Evolutionary conservation across 139 green algal species (phyloP), one percentile per base, ranked within the genome.

Genomic region (Picochlorum costavermella): DNA sequence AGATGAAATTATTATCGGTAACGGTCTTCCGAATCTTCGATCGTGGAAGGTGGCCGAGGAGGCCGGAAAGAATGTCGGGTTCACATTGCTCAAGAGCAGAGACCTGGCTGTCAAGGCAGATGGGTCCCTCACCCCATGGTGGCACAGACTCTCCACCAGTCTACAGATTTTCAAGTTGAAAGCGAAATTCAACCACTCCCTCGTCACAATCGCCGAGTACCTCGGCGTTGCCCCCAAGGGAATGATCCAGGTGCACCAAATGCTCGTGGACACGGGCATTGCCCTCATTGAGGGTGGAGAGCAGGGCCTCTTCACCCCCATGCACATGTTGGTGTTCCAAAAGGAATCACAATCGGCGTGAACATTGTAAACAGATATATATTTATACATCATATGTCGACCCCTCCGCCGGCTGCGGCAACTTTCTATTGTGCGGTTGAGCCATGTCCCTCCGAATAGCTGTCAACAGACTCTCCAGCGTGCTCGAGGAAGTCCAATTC

Each of bases 1-100:
- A 3, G 92, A 98, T 56, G 87, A 92, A 53, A 98, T 99, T 82
- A 93, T 95, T 76, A 92, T 90, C 67, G 94, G 92, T 65, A 98
- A 99, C 66, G 92, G 90, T 8, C 82, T 99, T 63, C 94, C 94
- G 20, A 87, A 96, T 56, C 90, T 98, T 84, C 75, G 88, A 43
- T 92, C 84, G 0, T 92, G 80, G 65, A 79, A 78, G 67, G 55
- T 97, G 74, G 84, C 82, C 4, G 86, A 95, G 72, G 70, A 90
- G 13, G 94, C 90, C 0, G 92, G 86, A 28, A 88, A 89, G 75
- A 60, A 58, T 10, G 84, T 81, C 1, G 86, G 90, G 31, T 94
- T 95, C 70, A 61, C 81, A 57, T 65, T 90, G 60, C 50, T 91
- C 45, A 51, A 70, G 30, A 81, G 71, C 50, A 49, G 71, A 36